Percentiles rank a stretch among this genome's conserved stretches.
These are phyloP conservation scores for Apostasia shenzhenica DNA, from an alignment of 106 monocot genomes.

Conservation along the genomic window DNA sequence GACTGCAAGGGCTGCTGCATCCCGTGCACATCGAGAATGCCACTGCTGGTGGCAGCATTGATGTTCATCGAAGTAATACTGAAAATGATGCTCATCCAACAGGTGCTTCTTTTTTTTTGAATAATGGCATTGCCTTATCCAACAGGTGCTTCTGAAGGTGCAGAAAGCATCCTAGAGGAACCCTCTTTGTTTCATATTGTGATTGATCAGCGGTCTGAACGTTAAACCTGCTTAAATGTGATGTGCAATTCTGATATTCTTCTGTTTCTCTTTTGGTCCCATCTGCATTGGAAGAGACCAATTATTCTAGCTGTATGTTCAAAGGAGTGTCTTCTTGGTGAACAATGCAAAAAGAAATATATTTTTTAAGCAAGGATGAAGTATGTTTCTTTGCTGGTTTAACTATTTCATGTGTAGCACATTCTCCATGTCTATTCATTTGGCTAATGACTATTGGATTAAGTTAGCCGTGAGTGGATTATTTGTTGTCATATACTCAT, in stretches of 20 bases:
- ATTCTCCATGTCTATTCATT: no score
- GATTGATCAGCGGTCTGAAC: constrained; percentile 13
- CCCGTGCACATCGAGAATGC: constrained; percentile 25
- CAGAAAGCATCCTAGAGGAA: background rate
- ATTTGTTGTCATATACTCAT: no score
- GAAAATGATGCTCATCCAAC: constrained; percentile 21
- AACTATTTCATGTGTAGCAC: no score
- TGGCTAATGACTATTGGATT: no score
- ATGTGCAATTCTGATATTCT: background rate
- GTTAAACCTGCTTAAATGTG: background rate
- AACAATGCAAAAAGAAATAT: no score
- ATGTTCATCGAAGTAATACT: background rate
- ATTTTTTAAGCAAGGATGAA: no score
- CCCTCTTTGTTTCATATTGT: constrained; percentile 12
- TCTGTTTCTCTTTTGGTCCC: background rate
- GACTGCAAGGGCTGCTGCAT: constrained; percentile 59
- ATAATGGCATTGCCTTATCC: background rate
- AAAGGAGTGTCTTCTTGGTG: no score
- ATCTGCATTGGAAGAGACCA: no score
- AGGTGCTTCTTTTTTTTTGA: background rate
- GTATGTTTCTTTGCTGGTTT: no score
- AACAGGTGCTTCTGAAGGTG: constrained; percentile 10
- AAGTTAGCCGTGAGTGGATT: no score
- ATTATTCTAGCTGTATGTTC: no score
- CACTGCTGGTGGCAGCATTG: background rate